Evolutionary conservation across 805 yeast genomes (phyloP).

Genomic region (Hanseniaspora jakobsenii): DNA sequence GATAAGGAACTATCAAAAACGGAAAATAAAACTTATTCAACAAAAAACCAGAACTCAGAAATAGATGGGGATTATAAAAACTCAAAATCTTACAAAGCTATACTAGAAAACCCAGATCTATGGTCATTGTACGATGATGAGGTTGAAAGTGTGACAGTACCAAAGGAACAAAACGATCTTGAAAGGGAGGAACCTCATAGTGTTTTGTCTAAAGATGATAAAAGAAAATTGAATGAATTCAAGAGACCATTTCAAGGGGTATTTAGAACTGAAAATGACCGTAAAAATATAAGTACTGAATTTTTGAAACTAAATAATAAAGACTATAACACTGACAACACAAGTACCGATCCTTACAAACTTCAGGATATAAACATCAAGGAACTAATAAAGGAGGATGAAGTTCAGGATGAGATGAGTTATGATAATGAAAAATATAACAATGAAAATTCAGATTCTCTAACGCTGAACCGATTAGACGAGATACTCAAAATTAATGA

Average conservation of each 20-base stretch:
- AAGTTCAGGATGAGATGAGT: not conserved
- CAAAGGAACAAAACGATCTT: not conserved
- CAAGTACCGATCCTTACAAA: not conserved
- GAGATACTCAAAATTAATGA: not conserved
- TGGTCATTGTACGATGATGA: not conserved
- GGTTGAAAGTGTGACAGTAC: slow-evolving; percentile 2
- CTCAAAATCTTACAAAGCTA: not conserved
- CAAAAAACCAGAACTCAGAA: not conserved
- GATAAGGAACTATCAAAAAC: too few relatives aligned
- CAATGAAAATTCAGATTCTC: too few relatives aligned
- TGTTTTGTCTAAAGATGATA: slow-evolving; percentile 3
- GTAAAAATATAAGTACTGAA: not conserved
- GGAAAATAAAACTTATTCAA: not conserved
- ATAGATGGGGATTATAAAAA: not conserved
- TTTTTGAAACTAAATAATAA: not conserved
- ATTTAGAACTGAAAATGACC: not conserved
- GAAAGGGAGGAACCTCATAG: not conserved
- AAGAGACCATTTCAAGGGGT: slow-evolving; percentile 1
- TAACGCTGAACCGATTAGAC: too few relatives aligned
- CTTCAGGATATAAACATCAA: not conserved
- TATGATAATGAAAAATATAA: not conserved
- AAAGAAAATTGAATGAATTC: slow-evolving; percentile 12
- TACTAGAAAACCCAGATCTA: not conserved
- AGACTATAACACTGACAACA: not conserved
- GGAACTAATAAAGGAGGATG: not conserved